Base-by-base conservation (phyloP, 1,139 yeast genomes). In the Taphrina deformans region DNA sequence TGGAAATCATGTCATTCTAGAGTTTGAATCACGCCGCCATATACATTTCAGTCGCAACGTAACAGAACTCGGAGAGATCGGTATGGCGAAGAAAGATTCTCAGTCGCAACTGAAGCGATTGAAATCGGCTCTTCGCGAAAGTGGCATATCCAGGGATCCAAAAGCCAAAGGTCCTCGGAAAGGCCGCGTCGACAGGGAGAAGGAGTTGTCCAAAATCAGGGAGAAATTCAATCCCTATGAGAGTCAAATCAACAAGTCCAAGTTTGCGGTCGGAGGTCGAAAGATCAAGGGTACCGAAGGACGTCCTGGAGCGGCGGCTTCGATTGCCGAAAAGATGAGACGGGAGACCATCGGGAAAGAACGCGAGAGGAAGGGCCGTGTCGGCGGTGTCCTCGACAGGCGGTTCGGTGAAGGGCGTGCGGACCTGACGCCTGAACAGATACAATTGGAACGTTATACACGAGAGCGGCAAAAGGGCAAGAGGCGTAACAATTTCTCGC, bases 361-460 rank as follows among this genome's bases (percentile, higher is more conserved):
- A 70, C 82, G 82, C 75, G 76, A 80, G 16, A 77, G 80, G 65
- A 83, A 85, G 70, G 89, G 89, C 69, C 87, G 83, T 73, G 85
- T 82, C 33, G 97, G 98, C 61, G 91, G 90, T 1, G 73, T 95
- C 21, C 75, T 85, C 3, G 99, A 95, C 79, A 82, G 90, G 71
- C 85, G 99, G 76, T 93, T 95, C 75, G 99, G 99, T 74, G 99
- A 93, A 74, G 83, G 84, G 71, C 86, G 89, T 75, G 79, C 82
- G 40, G 78, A 81, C 59, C 74, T 95, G 79, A 83, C 87, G 23
- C 85, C 86, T 14, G 99, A 95, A 75, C 97, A 93, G 72, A 89
- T 88, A 75, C 92, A 92, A 97, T 82, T 93, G 77, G 96, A 88
- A 73, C 85, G 99, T 78, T 95, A 90, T 77, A 89, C 97, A 1